Percentiles rank a stretch among this genome's conserved stretches.
These are phyloP conservation scores for Lodderomyces metapsilosis DNA, from an alignment of 1,139 yeast genomes.

Conservation along the genomic window DNA sequence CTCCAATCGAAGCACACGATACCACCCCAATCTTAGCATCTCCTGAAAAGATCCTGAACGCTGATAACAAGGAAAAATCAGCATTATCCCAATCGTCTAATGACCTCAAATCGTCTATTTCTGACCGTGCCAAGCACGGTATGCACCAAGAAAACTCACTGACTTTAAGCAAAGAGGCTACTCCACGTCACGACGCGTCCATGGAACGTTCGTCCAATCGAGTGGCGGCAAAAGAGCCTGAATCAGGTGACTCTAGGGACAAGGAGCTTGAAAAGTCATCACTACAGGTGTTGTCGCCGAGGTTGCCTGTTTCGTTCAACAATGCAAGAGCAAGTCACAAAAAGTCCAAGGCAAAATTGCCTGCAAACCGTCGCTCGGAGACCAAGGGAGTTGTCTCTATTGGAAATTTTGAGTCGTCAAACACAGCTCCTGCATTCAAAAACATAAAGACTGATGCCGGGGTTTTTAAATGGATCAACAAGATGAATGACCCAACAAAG, in stretches of 20 bases:
- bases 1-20: conserved; percentile 16
- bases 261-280: conserved; percentile 19
- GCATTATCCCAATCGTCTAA: not conserved
- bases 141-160: too few relatives aligned
- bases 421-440: not conserved
- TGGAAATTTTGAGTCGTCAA: not conserved
- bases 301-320: conserved; percentile 27
- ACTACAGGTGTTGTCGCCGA: conserved; percentile 34
- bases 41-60: not conserved
- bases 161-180: too few relatives aligned
- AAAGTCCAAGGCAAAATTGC: not conserved
- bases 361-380: not conserved
- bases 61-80: conserved; percentile 1
- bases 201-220: too few relatives aligned
- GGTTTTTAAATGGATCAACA: conserved; percentile 34
- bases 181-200: too few relatives aligned
- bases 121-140: conserved; percentile 11
- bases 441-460: conserved; percentile 9
- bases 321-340: not conserved
- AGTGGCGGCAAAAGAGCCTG: not conserved
- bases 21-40: not conserved
- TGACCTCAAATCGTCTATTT: conserved; percentile 9
- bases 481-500: conserved; percentile 20
- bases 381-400: not conserved
- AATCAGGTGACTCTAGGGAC: not conserved